Evolutionary conservation across 192 early-diverging fungal genomes (phyloP).

Genomic region (Entophlyctis helioformis): DNA sequence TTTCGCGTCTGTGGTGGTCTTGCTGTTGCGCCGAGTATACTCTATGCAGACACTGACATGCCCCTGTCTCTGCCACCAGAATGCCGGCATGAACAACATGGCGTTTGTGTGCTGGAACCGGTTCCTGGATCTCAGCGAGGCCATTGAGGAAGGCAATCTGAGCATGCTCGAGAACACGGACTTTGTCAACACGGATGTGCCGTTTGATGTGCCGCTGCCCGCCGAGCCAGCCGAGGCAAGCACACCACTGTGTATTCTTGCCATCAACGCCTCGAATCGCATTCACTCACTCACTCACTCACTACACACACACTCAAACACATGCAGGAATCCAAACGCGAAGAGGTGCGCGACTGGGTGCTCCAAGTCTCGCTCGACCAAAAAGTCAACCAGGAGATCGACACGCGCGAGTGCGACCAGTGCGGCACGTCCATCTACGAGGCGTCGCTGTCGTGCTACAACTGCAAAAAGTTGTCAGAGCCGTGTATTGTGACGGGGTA

Average conservation of each 20-base stretch:
- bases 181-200: slow-evolving; percentile 47
- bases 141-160: slow-evolving; percentile 46
- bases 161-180: slow-evolving; percentile 41
- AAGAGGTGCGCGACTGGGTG: slow-evolving; percentile 53
- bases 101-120: slow-evolving; percentile 58
- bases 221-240: slow-evolving; percentile 8
- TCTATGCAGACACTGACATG: too few relatives aligned
- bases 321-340: slow-evolving; percentile 31
- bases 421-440: slow-evolving; percentile 42
- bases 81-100: slow-evolving; percentile 42
- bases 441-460: slow-evolving; percentile 32
- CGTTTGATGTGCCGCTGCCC: slow-evolving; percentile 40
- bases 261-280: neutral
- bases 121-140: slow-evolving; percentile 45
- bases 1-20: too few relatives aligned
- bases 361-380: slow-evolving; percentile 50
- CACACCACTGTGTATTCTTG: too few relatives aligned
- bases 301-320: neutral
- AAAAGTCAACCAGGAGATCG: slow-evolving; percentile 45
- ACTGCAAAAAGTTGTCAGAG: slow-evolving; percentile 28
- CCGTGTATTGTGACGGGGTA: slow-evolving; percentile 38
- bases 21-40: too few relatives aligned
- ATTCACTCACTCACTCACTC: neutral
- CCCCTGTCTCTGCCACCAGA: too few relatives aligned
- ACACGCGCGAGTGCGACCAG: slow-evolving; percentile 40